Conservation (phyloP, 2,329 filamentous ascomycete species). For the Fusarium keratoplasticum region DNA sequence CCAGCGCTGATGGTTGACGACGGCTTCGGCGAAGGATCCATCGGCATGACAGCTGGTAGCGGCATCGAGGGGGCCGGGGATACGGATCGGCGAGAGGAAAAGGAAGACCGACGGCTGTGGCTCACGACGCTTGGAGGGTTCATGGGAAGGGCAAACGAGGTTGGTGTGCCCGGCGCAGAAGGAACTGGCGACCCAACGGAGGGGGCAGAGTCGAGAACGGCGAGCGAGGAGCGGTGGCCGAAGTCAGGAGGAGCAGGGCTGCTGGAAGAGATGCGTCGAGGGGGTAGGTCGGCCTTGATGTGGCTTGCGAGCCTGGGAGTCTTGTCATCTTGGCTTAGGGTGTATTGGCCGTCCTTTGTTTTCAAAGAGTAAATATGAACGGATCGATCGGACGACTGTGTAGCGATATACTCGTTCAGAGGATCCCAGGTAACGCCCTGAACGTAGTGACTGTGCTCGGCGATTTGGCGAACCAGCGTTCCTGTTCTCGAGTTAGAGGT, state of each 20-base stretch:
- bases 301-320: conserved; percentile 85
- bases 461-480: conserved; percentile 86
- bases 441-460: conserved; percentile 97
- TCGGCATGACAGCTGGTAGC: conserved; percentile 92
- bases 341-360: conserved; percentile 96
- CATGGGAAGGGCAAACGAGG: conserved; percentile 90
- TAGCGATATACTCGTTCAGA: conserved; percentile 96
- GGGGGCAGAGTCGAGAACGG: conserved; percentile 62
- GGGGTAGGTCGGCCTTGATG: conserved; percentile 87
- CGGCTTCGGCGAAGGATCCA: conserved; percentile 86
- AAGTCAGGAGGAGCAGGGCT: conserved; percentile 93
- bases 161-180: conserved; percentile 93
- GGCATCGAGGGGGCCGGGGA: conserved; percentile 95
- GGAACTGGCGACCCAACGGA: conserved; percentile 84
- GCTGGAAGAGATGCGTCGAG: conserved; percentile 87
- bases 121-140: conserved; percentile 91
- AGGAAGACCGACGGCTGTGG: conserved; percentile 94
- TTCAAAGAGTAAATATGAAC: conserved; percentile 97
- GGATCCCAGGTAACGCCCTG: conserved; percentile 99
- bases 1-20: conserved; percentile 66
- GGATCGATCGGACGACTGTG: conserved; percentile 96
- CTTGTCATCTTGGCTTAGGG: conserved; percentile 73
- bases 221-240: conserved; percentile 73
- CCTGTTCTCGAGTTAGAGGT: conserved; percentile 49
- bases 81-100: conserved; percentile 86